These are phyloP conservation scores for Acer yangbiense DNA, from an alignment of 345 rosid species.

Conservation along the genomic window DNA sequence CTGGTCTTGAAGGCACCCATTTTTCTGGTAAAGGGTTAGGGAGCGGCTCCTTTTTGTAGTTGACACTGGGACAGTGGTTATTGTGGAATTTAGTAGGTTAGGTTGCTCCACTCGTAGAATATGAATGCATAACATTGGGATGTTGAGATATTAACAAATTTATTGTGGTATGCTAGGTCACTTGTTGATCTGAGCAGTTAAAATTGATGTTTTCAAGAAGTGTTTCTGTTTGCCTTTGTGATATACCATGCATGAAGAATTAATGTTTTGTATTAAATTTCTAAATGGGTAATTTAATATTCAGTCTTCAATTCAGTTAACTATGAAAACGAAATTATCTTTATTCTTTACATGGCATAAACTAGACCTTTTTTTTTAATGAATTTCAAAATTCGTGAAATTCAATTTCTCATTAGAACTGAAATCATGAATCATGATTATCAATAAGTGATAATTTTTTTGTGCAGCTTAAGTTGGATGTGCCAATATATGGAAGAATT, in stretches of 20 bases:
- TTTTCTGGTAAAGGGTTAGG: neutral
- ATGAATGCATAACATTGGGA: neutral
- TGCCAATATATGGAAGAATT: slow-evolving; percentile 93
- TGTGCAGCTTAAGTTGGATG: slow-evolving; percentile 84
- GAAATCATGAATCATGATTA: neutral
- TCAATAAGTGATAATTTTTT: slow-evolving; percentile 5
- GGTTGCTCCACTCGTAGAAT: neutral
- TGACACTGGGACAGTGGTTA: neutral
- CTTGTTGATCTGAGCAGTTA: too few species aligned
- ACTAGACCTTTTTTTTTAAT: neutral
- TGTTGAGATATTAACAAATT: neutral
- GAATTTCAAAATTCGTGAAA: neutral
- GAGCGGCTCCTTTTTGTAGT: neutral
- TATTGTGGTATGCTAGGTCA: neutral
- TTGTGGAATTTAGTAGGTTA: neutral
- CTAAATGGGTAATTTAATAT: neutral
- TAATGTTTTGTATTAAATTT: neutral
- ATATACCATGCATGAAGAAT: neutral
- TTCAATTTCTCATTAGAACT: slow-evolving; percentile 7
- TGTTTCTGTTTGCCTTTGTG: neutral
- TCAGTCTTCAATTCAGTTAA: neutral
- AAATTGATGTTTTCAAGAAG: neutral
- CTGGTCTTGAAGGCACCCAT: neutral
- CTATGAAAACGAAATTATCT: neutral
- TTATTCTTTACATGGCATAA: neutral